phyloP scores from a whole-genome alignment of 2,329 filamentous ascomycete genomes.

The Penicillium italicum region DNA sequence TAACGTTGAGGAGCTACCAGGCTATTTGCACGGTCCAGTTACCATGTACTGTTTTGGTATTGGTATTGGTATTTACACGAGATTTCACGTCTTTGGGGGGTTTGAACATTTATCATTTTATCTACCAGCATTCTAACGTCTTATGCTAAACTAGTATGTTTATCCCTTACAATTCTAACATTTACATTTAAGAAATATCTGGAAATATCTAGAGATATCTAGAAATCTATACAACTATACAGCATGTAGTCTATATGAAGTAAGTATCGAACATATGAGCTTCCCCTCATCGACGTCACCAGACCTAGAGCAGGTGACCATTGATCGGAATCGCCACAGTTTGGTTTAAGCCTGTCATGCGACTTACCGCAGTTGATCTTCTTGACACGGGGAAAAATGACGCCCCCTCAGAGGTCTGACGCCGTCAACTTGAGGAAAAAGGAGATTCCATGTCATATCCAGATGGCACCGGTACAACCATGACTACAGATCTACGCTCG shows the following conservation, averaged over 20 bases:
- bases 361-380: neutral
- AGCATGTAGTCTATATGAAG: too few species aligned
- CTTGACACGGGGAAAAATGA: neutral
- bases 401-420: constrained; percentile 4
- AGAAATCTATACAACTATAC: too few species aligned
- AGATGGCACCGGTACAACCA: neutral
- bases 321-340: constrained; percentile 8
- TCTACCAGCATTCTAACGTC: too few species aligned
- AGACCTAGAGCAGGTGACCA: constrained; percentile 4
- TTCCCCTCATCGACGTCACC: constrained; percentile 8
- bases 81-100: neutral
- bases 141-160: too few species aligned
- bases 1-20: constrained; percentile 14
- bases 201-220: too few species aligned
- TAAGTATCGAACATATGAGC: neutral
- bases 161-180: neutral
- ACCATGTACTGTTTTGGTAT: neutral
- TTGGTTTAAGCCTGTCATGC: constrained; percentile 5
- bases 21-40: constrained; percentile 2
- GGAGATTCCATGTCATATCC: neutral
- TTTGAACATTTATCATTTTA: neutral
- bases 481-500: neutral
- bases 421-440: neutral
- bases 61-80: neutral
- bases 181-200: neutral